phyloP scores from a whole-genome alignment of 1,284 basidiomycete species.

The Moniliophthora roreri region DNA sequence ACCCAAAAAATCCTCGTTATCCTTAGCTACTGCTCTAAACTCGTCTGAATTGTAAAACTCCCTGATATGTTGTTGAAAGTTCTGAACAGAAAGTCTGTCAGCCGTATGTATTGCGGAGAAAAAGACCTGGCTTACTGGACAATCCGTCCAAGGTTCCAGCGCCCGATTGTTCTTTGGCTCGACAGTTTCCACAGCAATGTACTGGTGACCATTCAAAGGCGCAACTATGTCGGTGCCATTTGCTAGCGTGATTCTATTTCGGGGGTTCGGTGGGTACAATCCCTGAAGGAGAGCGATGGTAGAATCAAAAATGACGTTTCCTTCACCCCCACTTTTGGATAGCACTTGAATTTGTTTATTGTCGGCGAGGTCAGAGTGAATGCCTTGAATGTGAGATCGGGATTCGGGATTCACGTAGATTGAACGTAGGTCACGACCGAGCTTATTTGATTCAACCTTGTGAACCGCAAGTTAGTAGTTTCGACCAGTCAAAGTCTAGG shows the following conservation, averaged over 20 bases:
- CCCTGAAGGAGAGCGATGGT: conserved; percentile 18
- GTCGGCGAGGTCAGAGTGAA: conserved; percentile 9
- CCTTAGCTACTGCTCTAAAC: background rate
- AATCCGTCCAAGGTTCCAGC: conserved; percentile 8
- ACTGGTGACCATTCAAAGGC: conserved; percentile 17
- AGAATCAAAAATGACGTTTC: conserved; percentile 16
- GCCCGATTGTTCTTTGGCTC: conserved; percentile 12
- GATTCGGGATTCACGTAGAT: conserved; percentile 18
- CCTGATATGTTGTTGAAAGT: background rate
- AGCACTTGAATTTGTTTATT: conserved; percentile 10
- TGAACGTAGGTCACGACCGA: background rate
- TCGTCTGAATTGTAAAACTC: background rate
- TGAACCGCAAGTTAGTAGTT: too few species aligned
- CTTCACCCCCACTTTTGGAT: conserved; percentile 18
- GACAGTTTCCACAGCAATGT: conserved; percentile 17
- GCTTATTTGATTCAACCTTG: conserved; percentile 2
- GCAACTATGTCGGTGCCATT: conserved; percentile 15
- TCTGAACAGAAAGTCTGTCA: background rate
- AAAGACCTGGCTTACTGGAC: background rate
- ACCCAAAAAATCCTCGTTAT: background rate
- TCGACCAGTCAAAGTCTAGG: background rate
- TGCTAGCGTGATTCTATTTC: conserved; percentile 15
- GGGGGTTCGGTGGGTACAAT: conserved; percentile 13
- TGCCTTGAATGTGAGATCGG: conserved; percentile 10
- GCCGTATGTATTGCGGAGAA: background rate